Conservation (phyloP, 2,329 filamentous ascomycete genomes). For the Fusarium sp. region DNA sequence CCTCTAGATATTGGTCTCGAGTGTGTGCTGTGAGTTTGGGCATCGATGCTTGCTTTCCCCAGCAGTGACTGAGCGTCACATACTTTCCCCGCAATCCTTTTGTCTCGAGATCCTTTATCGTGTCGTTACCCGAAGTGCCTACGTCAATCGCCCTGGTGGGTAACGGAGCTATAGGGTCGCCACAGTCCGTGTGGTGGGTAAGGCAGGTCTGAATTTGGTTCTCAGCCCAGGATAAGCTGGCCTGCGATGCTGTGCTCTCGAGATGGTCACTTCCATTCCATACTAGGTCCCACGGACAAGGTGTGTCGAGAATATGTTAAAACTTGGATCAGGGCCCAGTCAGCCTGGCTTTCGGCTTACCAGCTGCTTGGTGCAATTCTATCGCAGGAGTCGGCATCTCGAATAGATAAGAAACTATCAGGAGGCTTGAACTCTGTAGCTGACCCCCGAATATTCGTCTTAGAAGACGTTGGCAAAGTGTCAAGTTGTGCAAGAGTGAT, state of each 20-base stretch:
- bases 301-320: not conserved
- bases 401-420: not conserved
- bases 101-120: not conserved
- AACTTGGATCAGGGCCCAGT: accelerated
- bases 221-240: not conserved
- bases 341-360: not conserved
- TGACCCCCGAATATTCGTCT: not conserved
- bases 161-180: no score
- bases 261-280: accelerated
- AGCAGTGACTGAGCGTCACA: not conserved
- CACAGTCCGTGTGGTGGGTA: not conserved
- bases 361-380: not conserved
- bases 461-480: not conserved
- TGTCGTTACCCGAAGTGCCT: accelerated
- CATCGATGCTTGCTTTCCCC: not conserved
- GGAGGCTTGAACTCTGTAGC: not conserved
- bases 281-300: not conserved
- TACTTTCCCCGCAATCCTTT: not conserved
- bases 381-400: not conserved
- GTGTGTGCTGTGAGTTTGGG: not conserved
- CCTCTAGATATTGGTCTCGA: not conserved
- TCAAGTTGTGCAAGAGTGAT: not conserved
- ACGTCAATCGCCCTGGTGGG: not conserved
- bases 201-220: not conserved
- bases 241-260: not conserved